Conservation (phyloP, 129 eudicot species). For the Artemisia annua region DNA sequence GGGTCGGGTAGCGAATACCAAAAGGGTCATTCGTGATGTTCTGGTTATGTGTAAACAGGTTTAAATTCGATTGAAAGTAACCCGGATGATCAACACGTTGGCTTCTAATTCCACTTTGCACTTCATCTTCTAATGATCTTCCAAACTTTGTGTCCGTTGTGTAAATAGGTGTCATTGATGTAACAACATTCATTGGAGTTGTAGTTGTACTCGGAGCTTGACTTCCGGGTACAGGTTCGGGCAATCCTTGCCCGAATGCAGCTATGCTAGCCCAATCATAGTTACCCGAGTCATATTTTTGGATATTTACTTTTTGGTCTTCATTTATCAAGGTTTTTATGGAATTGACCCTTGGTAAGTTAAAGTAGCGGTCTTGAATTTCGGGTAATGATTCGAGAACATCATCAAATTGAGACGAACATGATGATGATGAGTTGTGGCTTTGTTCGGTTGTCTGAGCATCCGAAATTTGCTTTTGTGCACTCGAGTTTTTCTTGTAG, state of each 20-base stretch:
- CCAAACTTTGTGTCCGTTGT: conserved; percentile 41
- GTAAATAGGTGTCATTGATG: conserved; percentile 37
- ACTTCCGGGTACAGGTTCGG: conserved; percentile 41
- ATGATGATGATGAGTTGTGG: conserved; percentile 68
- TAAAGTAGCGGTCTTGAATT: conserved; percentile 51
- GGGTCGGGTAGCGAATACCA: conserved; percentile 60
- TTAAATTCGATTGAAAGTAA: conserved; percentile 35
- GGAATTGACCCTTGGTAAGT: conserved; percentile 58
- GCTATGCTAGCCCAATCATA: conserved; percentile 87
- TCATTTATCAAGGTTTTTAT: conserved; percentile 41
- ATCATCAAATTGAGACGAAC: conserved; percentile 79
- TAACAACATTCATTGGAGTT: conserved; percentile 36
- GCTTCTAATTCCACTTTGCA: conserved; percentile 63
- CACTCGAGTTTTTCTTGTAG: conserved; percentile 86
- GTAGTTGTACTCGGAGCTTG: conserved; percentile 33
- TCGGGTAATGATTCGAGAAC: conserved; percentile 71
- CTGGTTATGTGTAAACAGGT: conserved; percentile 29
- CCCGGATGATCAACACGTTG: conserved; percentile 45
- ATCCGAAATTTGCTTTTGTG: conserved; percentile 38
- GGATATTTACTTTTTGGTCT: conserved; percentile 55
- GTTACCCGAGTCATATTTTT: conserved; percentile 57
- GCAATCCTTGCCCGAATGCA: conserved; percentile 41
- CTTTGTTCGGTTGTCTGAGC: conserved; percentile 59
- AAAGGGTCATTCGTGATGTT: conserved; percentile 51
- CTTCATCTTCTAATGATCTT: conserved; percentile 59